phyloP scores from a whole-genome alignment of 768 basidiomycete genomes.

The Hemileccinum impolitum region DNA sequence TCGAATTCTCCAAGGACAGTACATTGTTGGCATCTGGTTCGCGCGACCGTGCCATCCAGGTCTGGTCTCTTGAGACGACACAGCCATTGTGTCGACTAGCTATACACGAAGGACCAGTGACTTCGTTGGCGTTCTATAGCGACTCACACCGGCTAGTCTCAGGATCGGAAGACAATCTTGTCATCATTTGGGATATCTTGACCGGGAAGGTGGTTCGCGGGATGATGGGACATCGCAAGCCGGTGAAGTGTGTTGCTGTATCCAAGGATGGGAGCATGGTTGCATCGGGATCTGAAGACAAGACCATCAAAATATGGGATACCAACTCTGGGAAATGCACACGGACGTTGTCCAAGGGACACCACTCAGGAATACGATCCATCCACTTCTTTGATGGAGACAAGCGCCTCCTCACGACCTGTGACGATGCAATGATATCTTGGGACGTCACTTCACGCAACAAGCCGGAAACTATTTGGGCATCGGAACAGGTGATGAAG shows the following conservation, averaged over 20 bases:
- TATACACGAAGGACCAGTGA: conserved; percentile 18
- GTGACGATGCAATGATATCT: conserved; percentile 4
- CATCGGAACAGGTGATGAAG: neutral
- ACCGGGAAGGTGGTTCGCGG: conserved; percentile 12
- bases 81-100: conserved; percentile 10
- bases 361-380: conserved; percentile 10
- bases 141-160: conserved; percentile 20
- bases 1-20: conserved; percentile 20
- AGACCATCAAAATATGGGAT: conserved; percentile 25
- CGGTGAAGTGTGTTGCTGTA: conserved; percentile 16
- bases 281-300: conserved; percentile 26
- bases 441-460: conserved; percentile 9
- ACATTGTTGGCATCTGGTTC: conserved; percentile 18
- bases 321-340: conserved; percentile 12
- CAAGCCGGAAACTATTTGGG: conserved; percentile 4
- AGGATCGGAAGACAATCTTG: conserved; percentile 20
- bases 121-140: conserved; percentile 18
- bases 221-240: conserved; percentile 20
- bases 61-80: conserved; percentile 23
- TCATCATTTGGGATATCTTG: conserved; percentile 24
- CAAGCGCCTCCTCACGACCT: conserved; percentile 6
- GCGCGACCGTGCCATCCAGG: conserved; percentile 11
- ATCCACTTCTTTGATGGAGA: conserved; percentile 14
- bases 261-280: conserved; percentile 16
- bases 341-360: conserved; percentile 13